These are phyloP conservation scores for Rhizoctonia solani DNA, from an alignment of 1,284 basidiomycete genomes.

Conservation along the genomic window DNA sequence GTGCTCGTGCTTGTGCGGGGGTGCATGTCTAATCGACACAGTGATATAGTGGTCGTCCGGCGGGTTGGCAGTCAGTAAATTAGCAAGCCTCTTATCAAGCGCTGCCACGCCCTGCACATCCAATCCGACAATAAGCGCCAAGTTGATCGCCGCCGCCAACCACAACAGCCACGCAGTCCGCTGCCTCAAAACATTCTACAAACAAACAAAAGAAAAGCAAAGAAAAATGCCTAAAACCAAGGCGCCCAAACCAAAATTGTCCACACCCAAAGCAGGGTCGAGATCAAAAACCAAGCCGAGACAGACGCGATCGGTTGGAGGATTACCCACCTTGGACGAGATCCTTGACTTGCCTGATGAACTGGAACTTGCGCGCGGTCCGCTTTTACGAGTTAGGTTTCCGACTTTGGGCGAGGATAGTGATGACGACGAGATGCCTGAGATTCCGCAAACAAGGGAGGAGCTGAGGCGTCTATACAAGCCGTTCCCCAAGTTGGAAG, in stretches of 20 bases:
- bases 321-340: background rate
- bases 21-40: no score
- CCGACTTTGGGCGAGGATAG: background rate
- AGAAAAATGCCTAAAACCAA: background rate
- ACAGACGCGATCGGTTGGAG: background rate
- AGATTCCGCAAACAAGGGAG: background rate
- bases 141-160: no score
- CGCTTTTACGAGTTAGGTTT: background rate
- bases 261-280: background rate
- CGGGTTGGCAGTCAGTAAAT: no score
- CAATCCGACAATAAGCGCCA: no score
- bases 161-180: no score
- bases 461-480: conserved; percentile 4
- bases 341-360: background rate
- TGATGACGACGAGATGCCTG: conserved; percentile 5
- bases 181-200: no score
- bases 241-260: background rate
- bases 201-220: no score
- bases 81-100: no score
- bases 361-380: conserved; percentile 1
- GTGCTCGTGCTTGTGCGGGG: no score
- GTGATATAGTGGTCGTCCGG: no score
- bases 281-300: background rate
- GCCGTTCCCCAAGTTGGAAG: conserved; percentile 17
- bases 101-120: no score